Conservation (phyloP, 2,329 filamentous ascomycete genomes). For the Exserohilum turcica region DNA sequence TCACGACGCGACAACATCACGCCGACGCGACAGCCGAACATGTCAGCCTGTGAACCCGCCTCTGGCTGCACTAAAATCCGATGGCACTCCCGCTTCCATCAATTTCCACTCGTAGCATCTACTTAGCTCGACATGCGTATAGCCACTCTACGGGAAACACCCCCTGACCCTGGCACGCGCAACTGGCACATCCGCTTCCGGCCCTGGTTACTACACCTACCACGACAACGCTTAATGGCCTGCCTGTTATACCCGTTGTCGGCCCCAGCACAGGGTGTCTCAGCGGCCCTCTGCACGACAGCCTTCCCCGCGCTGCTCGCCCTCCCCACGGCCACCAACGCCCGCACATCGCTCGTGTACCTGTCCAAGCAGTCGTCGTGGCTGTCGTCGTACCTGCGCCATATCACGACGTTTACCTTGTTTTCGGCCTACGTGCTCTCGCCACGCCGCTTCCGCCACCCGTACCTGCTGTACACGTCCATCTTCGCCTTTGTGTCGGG, state of each 20-base stretch:
- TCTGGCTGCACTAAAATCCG: background rate
- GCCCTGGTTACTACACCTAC: no score
- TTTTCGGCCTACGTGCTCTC: constrained; percentile 79
- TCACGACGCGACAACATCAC: no score
- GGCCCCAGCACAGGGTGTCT: constrained; percentile 60
- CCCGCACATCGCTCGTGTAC: constrained; percentile 63
- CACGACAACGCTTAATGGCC: background rate
- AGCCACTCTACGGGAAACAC: background rate
- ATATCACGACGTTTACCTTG: constrained; percentile 72
- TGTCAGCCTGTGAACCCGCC: background rate
- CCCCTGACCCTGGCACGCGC: background rate
- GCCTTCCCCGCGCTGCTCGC: constrained; percentile 80
- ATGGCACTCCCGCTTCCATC: background rate
- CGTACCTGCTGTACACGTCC: constrained; percentile 87
- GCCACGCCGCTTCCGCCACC: constrained; percentile 75
- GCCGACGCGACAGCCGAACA: background rate
- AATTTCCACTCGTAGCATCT: background rate
- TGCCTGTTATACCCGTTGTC: no score
- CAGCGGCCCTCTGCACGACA: constrained; percentile 79
- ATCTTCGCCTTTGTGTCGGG: constrained; percentile 63
- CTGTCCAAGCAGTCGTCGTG: constrained; percentile 63
- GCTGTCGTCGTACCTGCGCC: constrained; percentile 65
- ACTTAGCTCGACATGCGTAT: background rate
- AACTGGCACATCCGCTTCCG: background rate
- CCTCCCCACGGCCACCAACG: constrained; percentile 76